Evolutionary conservation across 257 asterid genomes (phyloP).

Genomic region (Solanum sitiens): DNA sequence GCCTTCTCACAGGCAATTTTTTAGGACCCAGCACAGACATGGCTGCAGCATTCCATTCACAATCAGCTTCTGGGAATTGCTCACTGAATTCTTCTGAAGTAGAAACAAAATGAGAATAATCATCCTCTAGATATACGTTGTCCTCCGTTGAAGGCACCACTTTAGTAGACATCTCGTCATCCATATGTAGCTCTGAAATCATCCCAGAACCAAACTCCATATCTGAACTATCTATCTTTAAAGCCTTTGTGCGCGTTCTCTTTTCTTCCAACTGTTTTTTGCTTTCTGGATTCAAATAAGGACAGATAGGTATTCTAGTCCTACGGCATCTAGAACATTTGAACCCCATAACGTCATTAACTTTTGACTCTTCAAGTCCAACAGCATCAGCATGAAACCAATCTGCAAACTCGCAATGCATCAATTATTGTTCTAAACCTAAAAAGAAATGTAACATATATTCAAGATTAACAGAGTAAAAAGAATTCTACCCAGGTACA

Average conservation of each 20-base stretch:
- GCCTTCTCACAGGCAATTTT: slow-evolving; percentile 69
- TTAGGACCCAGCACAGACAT: slow-evolving; percentile 29
- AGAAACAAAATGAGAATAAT: slow-evolving; percentile 18
- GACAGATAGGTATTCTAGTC: slow-evolving; percentile 59
- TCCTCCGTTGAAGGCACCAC: slow-evolving; percentile 6
- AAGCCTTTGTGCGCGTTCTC: slow-evolving; percentile 13
- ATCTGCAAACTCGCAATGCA: slow-evolving; percentile 33
- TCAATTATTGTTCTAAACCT: background rate
- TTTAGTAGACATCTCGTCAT: slow-evolving; percentile 1
- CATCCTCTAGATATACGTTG: slow-evolving; percentile 3
- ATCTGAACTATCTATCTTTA: slow-evolving; percentile 20
- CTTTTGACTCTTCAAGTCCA: slow-evolving; percentile 53
- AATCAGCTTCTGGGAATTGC: slow-evolving; percentile 13
- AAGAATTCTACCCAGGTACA: background rate
- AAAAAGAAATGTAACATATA: slow-evolving; percentile 1
- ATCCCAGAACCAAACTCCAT: slow-evolving; percentile 13
- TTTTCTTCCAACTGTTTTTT: slow-evolving; percentile 25
- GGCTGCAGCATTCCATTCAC: slow-evolving; percentile 25
- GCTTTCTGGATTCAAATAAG: slow-evolving; percentile 26
- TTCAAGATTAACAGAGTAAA: background rate
- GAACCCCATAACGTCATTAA: slow-evolving; percentile 42
- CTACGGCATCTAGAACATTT: slow-evolving; percentile 86
- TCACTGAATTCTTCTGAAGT: slow-evolving; percentile 15
- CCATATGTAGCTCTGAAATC: slow-evolving; percentile 8
- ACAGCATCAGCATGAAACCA: slow-evolving; percentile 87